Conservation (phyloP, 2,329 filamentous ascomycete genomes). For the Sclerotinia trifoliorum region DNA sequence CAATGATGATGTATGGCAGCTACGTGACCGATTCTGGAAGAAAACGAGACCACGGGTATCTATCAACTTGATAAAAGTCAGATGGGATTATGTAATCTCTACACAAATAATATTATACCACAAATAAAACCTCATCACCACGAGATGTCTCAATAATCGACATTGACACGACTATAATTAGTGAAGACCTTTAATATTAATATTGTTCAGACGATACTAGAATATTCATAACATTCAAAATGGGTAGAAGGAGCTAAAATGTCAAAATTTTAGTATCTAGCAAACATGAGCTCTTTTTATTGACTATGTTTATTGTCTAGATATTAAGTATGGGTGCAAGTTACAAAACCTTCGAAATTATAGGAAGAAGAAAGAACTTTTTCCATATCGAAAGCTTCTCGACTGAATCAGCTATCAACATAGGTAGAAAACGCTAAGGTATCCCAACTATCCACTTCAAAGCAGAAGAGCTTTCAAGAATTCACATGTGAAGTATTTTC, state of each 20-base stretch:
- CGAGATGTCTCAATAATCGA: background rate
- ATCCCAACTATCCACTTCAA: background rate
- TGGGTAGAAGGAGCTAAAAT: no score
- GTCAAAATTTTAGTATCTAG: no score
- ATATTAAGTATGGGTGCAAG: background rate
- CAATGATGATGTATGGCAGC: background rate
- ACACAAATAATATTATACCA: no score
- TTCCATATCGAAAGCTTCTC: background rate
- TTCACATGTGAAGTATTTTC: background rate
- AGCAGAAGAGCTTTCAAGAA: background rate
- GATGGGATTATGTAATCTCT: background rate
- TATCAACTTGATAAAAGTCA: accelerated
- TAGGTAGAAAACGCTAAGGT: background rate
- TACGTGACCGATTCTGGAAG: background rate
- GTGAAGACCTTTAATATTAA: no score
- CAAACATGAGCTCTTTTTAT: no score
- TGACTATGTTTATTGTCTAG: no score
- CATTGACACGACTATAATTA: no score
- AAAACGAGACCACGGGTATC: background rate
- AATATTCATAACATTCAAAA: background rate
- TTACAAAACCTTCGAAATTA: no score
- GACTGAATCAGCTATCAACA: no score
- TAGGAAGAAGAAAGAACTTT: background rate
- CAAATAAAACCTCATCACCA: background rate
- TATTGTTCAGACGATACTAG: background rate